phyloP scores from a whole-genome alignment of 2,329 filamentous ascomycete species.

The Nothophoma quercina region DNA sequence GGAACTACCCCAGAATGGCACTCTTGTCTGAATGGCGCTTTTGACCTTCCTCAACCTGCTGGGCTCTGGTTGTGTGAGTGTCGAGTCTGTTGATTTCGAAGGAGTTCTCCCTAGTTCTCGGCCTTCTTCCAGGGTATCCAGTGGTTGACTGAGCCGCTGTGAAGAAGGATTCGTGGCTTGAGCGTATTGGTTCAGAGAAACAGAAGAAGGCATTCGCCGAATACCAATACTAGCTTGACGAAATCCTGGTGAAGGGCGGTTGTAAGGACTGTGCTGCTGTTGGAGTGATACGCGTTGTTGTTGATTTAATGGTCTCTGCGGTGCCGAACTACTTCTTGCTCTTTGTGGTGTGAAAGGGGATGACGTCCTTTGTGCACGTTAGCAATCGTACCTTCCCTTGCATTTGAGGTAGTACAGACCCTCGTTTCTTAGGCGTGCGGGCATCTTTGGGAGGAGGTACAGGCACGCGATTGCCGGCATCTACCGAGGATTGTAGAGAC shows the following conservation, averaged over 20 bases:
- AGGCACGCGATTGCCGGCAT: slow-evolving; percentile 43
- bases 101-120: slow-evolving; percentile 30
- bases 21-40: slow-evolving; percentile 37
- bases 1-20: slow-evolving; percentile 38
- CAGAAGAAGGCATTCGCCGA: slow-evolving; percentile 41
- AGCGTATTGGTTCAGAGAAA: slow-evolving; percentile 31
- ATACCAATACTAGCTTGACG: slow-evolving; percentile 49
- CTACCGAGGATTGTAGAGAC: slow-evolving; percentile 46
- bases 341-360: slow-evolving; percentile 24
- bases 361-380: slow-evolving; percentile 24
- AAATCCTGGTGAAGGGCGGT: slow-evolving; percentile 33
- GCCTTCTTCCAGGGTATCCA: slow-evolving; percentile 42
- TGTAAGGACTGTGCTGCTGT: slow-evolving; percentile 27
- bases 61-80: slow-evolving; percentile 21
- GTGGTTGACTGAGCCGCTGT: slow-evolving; percentile 32
- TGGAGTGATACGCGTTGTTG: slow-evolving; percentile 22
- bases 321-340: slow-evolving; percentile 40
- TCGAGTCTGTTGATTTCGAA: slow-evolving; percentile 29
- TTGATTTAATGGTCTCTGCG: slow-evolving; percentile 17
- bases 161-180: slow-evolving; percentile 30
- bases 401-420: slow-evolving; percentile 21
- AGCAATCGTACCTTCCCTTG: slow-evolving; percentile 23
- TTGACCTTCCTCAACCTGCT: slow-evolving; percentile 39
- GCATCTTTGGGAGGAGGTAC: slow-evolving; percentile 30
- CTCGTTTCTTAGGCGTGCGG: slow-evolving; percentile 28